phyloP scores from a whole-genome alignment of 768 basidiomycete species.

The Termitomyces bulborhizus region DNA sequence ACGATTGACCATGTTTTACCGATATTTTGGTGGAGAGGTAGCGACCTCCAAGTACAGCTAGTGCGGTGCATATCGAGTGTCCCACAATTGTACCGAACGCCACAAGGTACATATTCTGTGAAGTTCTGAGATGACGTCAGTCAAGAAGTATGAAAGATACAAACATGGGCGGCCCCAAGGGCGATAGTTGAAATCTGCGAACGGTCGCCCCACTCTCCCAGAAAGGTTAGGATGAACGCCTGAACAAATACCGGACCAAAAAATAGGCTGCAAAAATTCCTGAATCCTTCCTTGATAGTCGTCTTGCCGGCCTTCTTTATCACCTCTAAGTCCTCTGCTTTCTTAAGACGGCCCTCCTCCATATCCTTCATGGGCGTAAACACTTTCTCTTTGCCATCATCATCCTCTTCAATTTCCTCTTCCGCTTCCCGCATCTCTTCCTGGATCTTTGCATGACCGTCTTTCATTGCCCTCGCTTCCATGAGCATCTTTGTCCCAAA shows the following conservation, averaged over 20 bases:
- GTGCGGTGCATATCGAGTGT: constrained; percentile 78
- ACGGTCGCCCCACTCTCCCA: constrained; percentile 99
- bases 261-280: constrained; percentile 78
- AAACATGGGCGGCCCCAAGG: constrained; percentile 89
- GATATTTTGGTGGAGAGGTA: constrained; percentile 93
- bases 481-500: constrained; percentile 89
- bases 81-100: constrained; percentile 87
- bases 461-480: constrained; percentile 78
- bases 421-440: constrained; percentile 97
- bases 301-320: constrained; percentile 18
- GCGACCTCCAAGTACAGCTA: constrained; percentile 91
- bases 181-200: constrained; percentile 98
- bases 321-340: constrained; percentile 11
- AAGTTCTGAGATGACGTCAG: neutral
- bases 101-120: constrained; percentile 87
- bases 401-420: constrained; percentile 89
- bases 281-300: constrained; percentile 48
- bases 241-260: constrained; percentile 94
- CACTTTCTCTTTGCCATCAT: constrained; percentile 28
- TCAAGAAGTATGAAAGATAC: constrained; percentile 11
- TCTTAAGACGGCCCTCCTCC: constrained; percentile 51
- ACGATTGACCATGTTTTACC: constrained; percentile 79
- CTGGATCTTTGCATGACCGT: constrained; percentile 72
- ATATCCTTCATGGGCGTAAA: constrained; percentile 65
- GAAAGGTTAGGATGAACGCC: constrained; percentile 88